Percentiles rank a stretch among this genome's conserved stretches.
phyloP scores from a whole-genome alignment of 1,284 basidiomycete genomes.

The Ceratobasidium sp. region DNA sequence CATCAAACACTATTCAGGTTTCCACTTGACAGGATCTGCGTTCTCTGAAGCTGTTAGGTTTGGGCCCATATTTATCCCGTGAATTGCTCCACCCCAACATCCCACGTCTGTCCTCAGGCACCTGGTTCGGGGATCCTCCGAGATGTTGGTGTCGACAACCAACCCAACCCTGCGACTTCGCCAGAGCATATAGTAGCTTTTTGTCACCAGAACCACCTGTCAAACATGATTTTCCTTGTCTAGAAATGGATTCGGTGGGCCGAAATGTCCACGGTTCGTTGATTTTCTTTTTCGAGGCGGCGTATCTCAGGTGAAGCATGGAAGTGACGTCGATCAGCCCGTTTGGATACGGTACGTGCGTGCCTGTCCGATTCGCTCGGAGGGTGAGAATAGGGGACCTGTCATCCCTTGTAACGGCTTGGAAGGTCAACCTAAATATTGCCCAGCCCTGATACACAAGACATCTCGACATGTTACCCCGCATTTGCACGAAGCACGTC shows the following conservation, averaged over 20 bases:
- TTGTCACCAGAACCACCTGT: not conserved
- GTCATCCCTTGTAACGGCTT: not conserved
- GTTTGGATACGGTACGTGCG: not conserved
- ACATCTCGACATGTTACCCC: not conserved
- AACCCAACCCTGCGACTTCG: constrained; percentile 58
- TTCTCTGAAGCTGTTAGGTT: constrained; percentile 63
- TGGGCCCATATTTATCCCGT: constrained; percentile 53
- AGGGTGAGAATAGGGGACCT: constrained; percentile 3
- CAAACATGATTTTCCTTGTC: not conserved
- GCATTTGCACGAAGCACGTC: not conserved
- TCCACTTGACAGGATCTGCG: constrained; percentile 57
- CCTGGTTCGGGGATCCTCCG: constrained; percentile 69
- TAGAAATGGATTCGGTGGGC: constrained; percentile 3
- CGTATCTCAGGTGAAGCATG: not conserved
- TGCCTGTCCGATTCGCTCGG: not conserved
- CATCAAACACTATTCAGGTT: constrained; percentile 57
- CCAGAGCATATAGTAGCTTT: not conserved
- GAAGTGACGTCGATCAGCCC: not conserved
- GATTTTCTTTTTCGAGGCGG: not conserved
- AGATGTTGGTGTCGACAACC: constrained; percentile 59
- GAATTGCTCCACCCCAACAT: not conserved
- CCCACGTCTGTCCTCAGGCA: constrained; percentile 43
- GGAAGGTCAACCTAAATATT: not conserved
- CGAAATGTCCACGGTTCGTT: constrained; percentile 6
- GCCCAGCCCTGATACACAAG: not conserved